Evolutionary conservation across 1,284 basidiomycete genomes (phyloP), one percentile per base, ranked within the genome.

Genomic region (Vanrija sp.): DNA sequence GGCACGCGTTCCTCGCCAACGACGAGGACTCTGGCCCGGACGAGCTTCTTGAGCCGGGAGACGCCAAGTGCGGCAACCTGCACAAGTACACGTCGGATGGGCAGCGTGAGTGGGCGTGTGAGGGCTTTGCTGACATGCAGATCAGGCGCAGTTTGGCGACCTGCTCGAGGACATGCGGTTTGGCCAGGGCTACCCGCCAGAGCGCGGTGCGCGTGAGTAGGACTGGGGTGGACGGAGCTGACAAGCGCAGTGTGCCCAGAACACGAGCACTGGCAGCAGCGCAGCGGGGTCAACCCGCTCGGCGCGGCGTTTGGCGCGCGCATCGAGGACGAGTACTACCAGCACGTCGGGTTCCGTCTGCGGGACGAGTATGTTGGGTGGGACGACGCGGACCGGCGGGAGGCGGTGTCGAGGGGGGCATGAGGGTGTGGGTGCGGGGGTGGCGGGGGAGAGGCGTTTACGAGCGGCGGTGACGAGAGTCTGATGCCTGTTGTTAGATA

Each of bases 1-100:
- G 82, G 57, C 91, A 95, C 68, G 80, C 82, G 1, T 95, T 94
- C 75, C 79, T 95, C 24, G 61, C 49, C 22, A 63, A 71, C 47
- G 50, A 54, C 1, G 64, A 60, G 59, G 59, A 61, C 27, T 56
- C 57, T 20, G 59, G 53, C 19, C 56, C 58, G 5, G 56, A 61
- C 35, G 66, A 67, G 46, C 20, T 63, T 3, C 38, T 69, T 19
- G 52, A 59, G 23, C 62, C 52, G 1, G 56, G 47, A 0, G 65
- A 69, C 16, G 69, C 69, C 44, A 70, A 70, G 48, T 73, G 71
- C 39, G 71, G 71, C 14, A 47, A 62, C 24, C 53, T 73, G 45
- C 71, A 73, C 58, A 57, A 53, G 16, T n/a, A 45, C 6, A 35
- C 59, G 5, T 56, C 57, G 15, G 67, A 60, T 18, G 61, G 61